Base-by-base conservation (phyloP, 2,329 filamentous ascomycete species). In the Ophiostoma piceae region DNA sequence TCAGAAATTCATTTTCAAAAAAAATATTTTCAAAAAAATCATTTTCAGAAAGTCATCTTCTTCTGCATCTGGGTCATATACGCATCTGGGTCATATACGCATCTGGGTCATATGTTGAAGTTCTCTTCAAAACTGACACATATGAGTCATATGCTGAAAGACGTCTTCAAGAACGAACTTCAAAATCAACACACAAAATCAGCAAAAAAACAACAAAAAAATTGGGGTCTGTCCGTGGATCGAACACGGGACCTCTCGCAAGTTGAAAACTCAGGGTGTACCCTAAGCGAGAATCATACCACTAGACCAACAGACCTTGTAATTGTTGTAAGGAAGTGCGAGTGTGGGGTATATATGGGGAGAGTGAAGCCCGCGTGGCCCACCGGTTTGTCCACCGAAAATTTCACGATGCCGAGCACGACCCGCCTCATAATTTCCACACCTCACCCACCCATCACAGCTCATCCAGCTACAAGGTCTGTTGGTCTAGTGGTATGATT, bases 271-370 rank as follows among this genome's bases (percentile, higher is more conserved):
- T 66, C 65, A 68, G 67, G 67, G 67, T 68, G 67, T 29, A 79
- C 84, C 84, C 85, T 87, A 86, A 86, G 85, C 84, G 84, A 85
- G 84, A 86, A 87, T 86, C 84, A 86, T 87, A 86, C 84, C 84
- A 83, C 84, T 85, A 85, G 84, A 87, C 1, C 75, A 82, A 66
- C 71, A 71, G 70, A 41, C 65, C 65, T 65, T 65, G 1, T 65
- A 39, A 22, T 12, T 41, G n/a, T 29, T 32, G 65, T 9, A 3
- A 66, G 3, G 19, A 8, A 3, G 3, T 1, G 39, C 26, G 6
- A 39, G 8, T 12, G 35, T 12, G 8, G 62, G 9, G 35, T 41
- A 65, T 65, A 65, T 22, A 22, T 57, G 8, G 19, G 4, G 6
- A n/a, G 2, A 47, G 19, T 1, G 22, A 51, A 51, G 19, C 47